Evolutionary conservation across 208 protist genomes (phyloP).

Genomic region (Kentomonas sorsogonicus): DNA sequence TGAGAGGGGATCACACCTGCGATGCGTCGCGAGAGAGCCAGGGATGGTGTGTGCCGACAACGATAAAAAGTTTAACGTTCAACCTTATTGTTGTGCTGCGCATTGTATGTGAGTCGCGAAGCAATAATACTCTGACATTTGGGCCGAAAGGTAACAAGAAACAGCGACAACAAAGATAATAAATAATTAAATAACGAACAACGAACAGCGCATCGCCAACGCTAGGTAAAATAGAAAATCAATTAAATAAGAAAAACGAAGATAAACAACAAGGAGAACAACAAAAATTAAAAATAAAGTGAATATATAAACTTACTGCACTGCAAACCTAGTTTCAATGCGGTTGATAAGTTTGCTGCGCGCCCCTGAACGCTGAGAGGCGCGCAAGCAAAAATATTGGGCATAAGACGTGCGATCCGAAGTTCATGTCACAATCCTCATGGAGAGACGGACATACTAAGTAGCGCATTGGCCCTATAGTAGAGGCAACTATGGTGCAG

Average conservation of each 20-base stretch:
- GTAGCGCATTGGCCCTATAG: no score
- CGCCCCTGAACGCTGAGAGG: no score
- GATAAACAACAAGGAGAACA: not conserved
- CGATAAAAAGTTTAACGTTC: no score
- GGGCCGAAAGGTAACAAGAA: constrained; percentile 6
- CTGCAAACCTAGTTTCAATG: not conserved
- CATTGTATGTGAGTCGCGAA: no score
- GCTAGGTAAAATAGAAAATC: not conserved
- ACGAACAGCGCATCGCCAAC: not conserved
- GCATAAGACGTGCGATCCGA: no score
- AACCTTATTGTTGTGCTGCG: no score
- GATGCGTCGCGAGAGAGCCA: not conserved
- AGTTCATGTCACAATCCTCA: not conserved
- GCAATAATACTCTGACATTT: no score
- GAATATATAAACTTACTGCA: not conserved
- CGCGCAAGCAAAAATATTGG: no score
- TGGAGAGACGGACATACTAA: not conserved
- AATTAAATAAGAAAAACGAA: not conserved
- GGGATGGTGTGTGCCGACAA: no score
- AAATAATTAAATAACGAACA: not conserved
- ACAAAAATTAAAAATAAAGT: not conserved
- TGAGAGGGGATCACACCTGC: not conserved
- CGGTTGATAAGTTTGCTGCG: not conserved
- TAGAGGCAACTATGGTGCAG: no score
- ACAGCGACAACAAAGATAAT: constrained; percentile 2